A percentile compares a stretch with the other conserved stretches of the same genome.
Conservation (phyloP, 78 protist genomes). For the Dictyostelium purpureum region DNA sequence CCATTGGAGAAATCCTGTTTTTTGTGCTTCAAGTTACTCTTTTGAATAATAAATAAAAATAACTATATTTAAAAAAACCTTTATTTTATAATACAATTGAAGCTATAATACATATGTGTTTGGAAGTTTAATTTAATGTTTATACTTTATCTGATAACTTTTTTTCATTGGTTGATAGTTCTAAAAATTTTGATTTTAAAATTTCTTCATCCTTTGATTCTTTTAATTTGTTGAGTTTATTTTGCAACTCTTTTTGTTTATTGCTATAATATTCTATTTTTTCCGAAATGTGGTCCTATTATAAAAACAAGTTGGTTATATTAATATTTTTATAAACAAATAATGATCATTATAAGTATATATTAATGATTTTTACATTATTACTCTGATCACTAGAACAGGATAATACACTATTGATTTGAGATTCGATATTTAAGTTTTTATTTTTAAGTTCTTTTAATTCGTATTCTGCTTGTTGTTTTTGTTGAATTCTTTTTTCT, state of each 20-base stretch:
- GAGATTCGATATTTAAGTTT: neutral
- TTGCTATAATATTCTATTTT: neutral
- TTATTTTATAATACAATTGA: too few relatives aligned
- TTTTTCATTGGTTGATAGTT: neutral
- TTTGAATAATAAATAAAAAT: too few relatives aligned
- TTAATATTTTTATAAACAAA: neutral
- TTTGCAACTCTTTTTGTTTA: neutral
- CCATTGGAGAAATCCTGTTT: too few relatives aligned
- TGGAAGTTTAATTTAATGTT: too few relatives aligned
- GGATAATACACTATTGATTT: too few relatives aligned
- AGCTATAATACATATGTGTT: too few relatives aligned
- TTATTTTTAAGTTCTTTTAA: neutral
- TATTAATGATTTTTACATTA: too few relatives aligned
- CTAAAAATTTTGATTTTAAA: neutral
- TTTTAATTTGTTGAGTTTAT: neutral
- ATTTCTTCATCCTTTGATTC: neutral
- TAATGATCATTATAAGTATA: neutral
- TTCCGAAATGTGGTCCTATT: neutral
- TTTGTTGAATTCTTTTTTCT: neutral
- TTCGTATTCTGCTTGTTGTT: neutral
- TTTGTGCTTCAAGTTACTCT: too few relatives aligned
- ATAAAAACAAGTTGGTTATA: too few relatives aligned
- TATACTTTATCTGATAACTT: neutral
- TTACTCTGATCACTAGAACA: too few relatives aligned
- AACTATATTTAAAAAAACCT: too few relatives aligned